Evolutionary conservation across 139 green algal species (phyloP), one percentile per base, ranked within the genome.

Genomic region (Volvox reticuliferus): DNA sequence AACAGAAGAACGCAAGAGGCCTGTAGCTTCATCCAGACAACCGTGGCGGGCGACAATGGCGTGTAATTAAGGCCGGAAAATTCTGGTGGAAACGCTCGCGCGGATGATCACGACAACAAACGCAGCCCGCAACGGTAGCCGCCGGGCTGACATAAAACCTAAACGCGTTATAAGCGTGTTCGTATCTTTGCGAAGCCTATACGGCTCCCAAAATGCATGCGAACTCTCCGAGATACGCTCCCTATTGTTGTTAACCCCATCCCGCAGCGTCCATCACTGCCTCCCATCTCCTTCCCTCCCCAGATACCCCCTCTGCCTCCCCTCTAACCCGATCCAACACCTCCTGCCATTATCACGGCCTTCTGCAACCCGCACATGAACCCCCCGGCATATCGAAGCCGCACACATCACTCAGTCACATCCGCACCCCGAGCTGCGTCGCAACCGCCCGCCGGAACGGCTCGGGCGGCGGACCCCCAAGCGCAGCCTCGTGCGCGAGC

Each of bases 391-490:
- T 14, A 55, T 5, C 44, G 67, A 75, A 28, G 12, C 24, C 67
- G 67, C 32, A 21, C 77, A 5, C 77, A 33, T 82, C 12, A 5
- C 32, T 21, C 36, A 9, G 18, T 65, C 30, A 69, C 86, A 89
- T 2, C 37, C n/a, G 1, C 37, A 77, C 9, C 50, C 86, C 71
- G 35, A 90, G 86, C 86, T 84, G 73, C 73, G 9, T 24, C 73
- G 1, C 13, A 69, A 90, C 73, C 30, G 71, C 86, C 71, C 18
- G 9, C 30, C 17, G 2, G 22, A 90, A 83, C 50, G 71, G 68
- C 73, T 75, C 71, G 18, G 86, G 86, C 71, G 50, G 28, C 69
- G 44, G 69, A 12, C 85, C 85, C 20, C 85, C 85, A 37, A 82
- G 71, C 85, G 69, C 85, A n/a, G 3, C 71, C 44, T 61, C 44